phyloP scores from a whole-genome alignment of 2,329 filamentous ascomycete genomes.

The Trichoderma hamatum region DNA sequence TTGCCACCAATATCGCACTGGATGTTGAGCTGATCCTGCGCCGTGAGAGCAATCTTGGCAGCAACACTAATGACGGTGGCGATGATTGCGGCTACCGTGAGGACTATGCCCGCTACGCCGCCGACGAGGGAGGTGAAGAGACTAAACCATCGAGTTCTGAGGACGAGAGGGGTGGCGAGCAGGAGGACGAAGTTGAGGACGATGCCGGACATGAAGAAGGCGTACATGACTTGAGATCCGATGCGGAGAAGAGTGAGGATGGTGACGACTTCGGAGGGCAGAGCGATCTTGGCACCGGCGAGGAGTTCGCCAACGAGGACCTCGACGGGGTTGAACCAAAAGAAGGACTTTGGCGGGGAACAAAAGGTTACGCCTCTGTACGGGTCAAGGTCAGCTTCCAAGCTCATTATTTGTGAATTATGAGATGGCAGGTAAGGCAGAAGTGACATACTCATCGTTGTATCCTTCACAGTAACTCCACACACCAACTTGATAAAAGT shows the following conservation, averaged over 20 bases:
- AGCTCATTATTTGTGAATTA: neutral
- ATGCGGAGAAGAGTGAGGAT: conserved; percentile 74
- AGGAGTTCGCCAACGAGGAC: conserved; percentile 81
- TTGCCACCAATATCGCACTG: conserved; percentile 66
- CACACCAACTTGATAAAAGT: conserved; percentile 90
- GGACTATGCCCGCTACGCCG: conserved; percentile 67
- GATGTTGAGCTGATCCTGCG: conserved; percentile 76
- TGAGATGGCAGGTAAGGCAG: neutral
- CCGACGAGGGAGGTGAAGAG: conserved; percentile 70
- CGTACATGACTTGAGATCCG: conserved; percentile 86
- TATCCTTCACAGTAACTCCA: conserved; percentile 95
- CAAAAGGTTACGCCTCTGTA: conserved; percentile 73
- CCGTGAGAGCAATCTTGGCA: conserved; percentile 75
- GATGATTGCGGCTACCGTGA: conserved; percentile 70
- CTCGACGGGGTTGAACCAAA: conserved; percentile 89
- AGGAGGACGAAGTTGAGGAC: conserved; percentile 74
- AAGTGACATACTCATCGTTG: conserved; percentile 55
- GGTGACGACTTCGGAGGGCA: conserved; percentile 72
- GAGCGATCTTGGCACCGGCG: conserved; percentile 77
- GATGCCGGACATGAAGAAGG: conserved; percentile 74
- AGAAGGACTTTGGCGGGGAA: conserved; percentile 69
- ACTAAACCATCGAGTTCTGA: conserved; percentile 63
- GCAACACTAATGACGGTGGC: conserved; percentile 84
- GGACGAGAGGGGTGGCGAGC: conserved; percentile 62
- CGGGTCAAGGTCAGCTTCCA: neutral